Base-by-base conservation (phyloP, 768 basidiomycete species). In the Megacollybia marginata region DNA sequence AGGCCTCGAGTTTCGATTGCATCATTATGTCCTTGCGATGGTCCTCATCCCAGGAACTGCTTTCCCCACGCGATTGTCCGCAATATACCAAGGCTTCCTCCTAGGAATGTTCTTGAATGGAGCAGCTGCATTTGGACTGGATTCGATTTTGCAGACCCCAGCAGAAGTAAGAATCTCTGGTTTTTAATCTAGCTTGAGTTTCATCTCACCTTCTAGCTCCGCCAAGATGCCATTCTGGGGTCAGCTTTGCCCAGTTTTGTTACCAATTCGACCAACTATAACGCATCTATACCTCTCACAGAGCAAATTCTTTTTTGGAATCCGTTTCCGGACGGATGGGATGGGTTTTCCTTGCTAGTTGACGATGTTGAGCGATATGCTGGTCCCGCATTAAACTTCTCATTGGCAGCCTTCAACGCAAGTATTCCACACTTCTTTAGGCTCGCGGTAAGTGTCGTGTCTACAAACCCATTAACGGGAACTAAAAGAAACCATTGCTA, bases 91-190 rank as follows among this genome's bases (percentile, higher is more conserved):
- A 65, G 88, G 84, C 1, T 82, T 92, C 60, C 68, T 92, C 12
- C 71, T 92, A 32, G 91, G 92, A 2, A 74, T 92, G 65, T 92
- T 92, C 65, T 63, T 88, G 49, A 86, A 90, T 57, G 90, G 83
- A 2, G 80, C 76, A 16, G 88, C 83, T 2, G 85, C 84, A 6
- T 94, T 83, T 65, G 89, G 86, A 1, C 83, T 88, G 55, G 88
- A 76, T 54, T 80, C 86, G 1, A 87, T 93, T 40, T 61, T 94
- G 44, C 80, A 94, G 63, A 92, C 89, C 2, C 66, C 75, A 5
- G 79, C 67, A 20, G 82, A 83, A 58, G 89, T 89, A 57, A 52
- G 78, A 66, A 28, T 18, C 15, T 45, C 47, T 43, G 19, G 4
- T 46, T 23, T 32, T 42, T 42, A 28, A 16, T 45, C 47, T 38